phyloP scores from a whole-genome alignment of 352 stramenopile genomes.

The Saprolegnia diclina region DNA sequence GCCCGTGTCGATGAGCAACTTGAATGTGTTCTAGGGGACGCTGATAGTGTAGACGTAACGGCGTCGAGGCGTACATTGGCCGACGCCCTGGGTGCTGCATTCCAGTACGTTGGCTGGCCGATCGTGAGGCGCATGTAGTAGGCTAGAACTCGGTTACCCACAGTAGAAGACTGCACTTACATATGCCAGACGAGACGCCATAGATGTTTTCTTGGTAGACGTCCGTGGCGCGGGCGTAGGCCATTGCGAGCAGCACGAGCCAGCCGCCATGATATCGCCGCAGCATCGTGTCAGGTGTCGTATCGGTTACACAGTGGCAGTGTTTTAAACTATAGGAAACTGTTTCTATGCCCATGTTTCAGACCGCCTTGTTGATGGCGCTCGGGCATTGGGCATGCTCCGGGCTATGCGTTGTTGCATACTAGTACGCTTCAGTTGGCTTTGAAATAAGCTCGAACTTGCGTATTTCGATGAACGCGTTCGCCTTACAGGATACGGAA shows the following conservation, averaged over 20 bases:
- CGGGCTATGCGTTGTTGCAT: too few species aligned
- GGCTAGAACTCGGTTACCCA: slow-evolving; percentile 26
- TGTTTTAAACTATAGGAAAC: too few species aligned
- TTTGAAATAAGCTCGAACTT: too few species aligned
- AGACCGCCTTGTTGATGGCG: too few species aligned
- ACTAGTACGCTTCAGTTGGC: too few species aligned
- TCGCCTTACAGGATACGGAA: too few species aligned
- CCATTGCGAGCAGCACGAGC: too few species aligned
- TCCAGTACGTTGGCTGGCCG: slow-evolving; percentile 36
- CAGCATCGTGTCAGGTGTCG: background rate
- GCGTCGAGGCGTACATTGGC: background rate
- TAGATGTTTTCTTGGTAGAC: slow-evolving; percentile 70
- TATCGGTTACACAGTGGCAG: background rate
- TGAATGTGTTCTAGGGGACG: slow-evolving; percentile 52
- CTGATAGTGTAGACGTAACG: background rate
- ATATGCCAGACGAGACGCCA: slow-evolving; percentile 56
- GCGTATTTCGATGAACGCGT: too few species aligned
- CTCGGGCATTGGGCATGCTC: too few species aligned
- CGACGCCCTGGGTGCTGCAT: background rate
- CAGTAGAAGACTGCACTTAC: slow-evolving; percentile 26
- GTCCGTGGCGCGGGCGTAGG: background rate
- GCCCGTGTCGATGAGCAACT: slow-evolving; percentile 69
- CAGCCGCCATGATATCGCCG: too few species aligned
- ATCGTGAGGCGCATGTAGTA: slow-evolving; percentile 55
- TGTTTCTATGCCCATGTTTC: too few species aligned